Conservation (phyloP, 2,329 filamentous ascomycete species). For the Epichloe gansuensis region DNA sequence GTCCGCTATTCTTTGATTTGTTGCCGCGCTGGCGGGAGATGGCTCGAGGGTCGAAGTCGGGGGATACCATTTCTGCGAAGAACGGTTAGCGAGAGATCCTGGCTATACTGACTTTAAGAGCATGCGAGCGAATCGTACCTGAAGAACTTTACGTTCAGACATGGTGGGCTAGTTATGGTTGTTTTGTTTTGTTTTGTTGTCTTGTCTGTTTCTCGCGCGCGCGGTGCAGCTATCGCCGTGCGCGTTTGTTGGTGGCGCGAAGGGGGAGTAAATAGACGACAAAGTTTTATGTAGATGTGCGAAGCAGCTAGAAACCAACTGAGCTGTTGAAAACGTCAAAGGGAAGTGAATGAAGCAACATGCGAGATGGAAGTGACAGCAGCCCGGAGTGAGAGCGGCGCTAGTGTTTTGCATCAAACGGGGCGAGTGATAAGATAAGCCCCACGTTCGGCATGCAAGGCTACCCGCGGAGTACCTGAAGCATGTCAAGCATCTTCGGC, state of each 20-base stretch:
- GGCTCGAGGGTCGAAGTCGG: constrained; percentile 81
- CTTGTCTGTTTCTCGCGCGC: not conserved
- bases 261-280: not conserved
- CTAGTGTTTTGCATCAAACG: not conserved
- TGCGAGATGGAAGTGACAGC: too few relatives aligned
- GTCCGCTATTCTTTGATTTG: constrained; percentile 51
- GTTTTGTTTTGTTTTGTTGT: not conserved
- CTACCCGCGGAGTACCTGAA: not conserved
- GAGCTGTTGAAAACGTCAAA: too few relatives aligned
- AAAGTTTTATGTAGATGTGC: not conserved
- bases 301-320: not conserved
- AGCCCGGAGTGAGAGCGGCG: not conserved
- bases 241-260: too few relatives aligned
- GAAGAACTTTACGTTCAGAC: constrained; percentile 77
- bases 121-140: constrained; percentile 10
- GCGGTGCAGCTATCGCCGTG: not conserved
- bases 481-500: not conserved
- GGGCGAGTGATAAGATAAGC: constrained; percentile 2
- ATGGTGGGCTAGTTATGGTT: constrained; percentile 34
- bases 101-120: not conserved
- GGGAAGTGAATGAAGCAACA: too few relatives aligned
- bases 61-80: constrained; percentile 45
- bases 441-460: constrained; percentile 4
- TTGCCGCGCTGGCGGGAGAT: constrained; percentile 58
- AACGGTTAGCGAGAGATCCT: too few relatives aligned